These are phyloP conservation scores for Tripterygium wilfordii DNA, from an alignment of 177 flowering plant genomes.

Conservation along the genomic window DNA sequence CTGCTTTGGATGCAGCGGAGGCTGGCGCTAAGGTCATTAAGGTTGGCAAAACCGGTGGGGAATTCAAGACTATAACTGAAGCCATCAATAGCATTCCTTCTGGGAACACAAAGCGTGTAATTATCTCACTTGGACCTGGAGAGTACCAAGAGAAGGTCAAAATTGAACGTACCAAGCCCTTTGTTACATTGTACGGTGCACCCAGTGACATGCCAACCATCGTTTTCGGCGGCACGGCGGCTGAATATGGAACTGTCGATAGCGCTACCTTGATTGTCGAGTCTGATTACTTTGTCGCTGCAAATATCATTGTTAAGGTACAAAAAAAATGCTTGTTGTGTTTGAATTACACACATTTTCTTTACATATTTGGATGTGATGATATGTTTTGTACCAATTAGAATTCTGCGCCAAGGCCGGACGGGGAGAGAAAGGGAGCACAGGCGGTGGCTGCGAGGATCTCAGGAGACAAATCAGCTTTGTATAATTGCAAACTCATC, in stretches of 20 bases:
- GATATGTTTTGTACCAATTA: conserved; percentile 4
- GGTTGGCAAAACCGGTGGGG: conserved; percentile 41
- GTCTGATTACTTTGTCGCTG: conserved; percentile 35
- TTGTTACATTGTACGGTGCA: conserved; percentile 31
- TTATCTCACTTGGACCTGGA: conserved; percentile 35
- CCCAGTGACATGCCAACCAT: conserved; percentile 24
- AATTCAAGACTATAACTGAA: conserved; percentile 37
- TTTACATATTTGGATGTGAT: neutral
- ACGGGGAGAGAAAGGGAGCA: conserved; percentile 22
- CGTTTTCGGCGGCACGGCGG: conserved; percentile 28
- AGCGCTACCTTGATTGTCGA: conserved; percentile 43
- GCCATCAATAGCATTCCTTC: conserved; percentile 40
- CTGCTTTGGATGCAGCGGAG: conserved; percentile 29
- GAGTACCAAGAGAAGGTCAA: conserved; percentile 33
- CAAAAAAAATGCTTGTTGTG: neutral
- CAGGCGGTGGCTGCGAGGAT: conserved; percentile 58
- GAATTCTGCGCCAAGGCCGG: conserved; percentile 58
- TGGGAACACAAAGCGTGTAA: conserved; percentile 24
- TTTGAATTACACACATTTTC: neutral
- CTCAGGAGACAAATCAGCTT: conserved; percentile 35
- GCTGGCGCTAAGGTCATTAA: conserved; percentile 15
- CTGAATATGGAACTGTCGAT: conserved; percentile 29
- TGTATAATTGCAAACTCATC: conserved; percentile 26
- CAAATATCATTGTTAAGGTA: conserved; percentile 20
- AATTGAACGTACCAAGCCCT: conserved; percentile 26